Conservation (phyloP, 1,284 basidiomycete genomes). For the Ganoderma multipileum region DNA sequence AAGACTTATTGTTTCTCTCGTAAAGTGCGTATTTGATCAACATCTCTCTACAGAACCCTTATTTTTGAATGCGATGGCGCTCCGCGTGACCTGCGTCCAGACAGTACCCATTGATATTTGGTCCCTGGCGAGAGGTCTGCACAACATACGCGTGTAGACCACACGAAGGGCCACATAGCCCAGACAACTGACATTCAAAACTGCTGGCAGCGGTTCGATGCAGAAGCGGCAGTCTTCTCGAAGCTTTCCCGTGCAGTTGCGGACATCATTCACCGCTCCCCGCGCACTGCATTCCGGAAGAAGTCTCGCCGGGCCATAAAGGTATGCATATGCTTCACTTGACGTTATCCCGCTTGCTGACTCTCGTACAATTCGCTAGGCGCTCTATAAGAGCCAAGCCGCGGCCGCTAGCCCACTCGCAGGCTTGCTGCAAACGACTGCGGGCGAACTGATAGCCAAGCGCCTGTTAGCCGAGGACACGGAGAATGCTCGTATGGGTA, state of each 20-base stretch:
- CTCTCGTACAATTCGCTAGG: slow-evolving; percentile 7
- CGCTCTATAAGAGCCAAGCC: slow-evolving; percentile 4
- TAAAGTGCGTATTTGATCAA: slow-evolving; percentile 50
- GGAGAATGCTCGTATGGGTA: slow-evolving; percentile 26
- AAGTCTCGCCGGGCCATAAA: slow-evolving; percentile 53
- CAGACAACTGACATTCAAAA: slow-evolving; percentile 2
- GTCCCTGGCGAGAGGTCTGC: slow-evolving; percentile 64
- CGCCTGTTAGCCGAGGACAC: not conserved
- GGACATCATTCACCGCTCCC: slow-evolving; percentile 60
- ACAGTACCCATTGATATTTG: slow-evolving; percentile 78
- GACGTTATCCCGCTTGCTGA: not conserved
- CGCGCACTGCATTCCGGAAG: slow-evolving; percentile 51
- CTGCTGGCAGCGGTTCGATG: slow-evolving; percentile 58
- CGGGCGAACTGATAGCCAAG: slow-evolving; percentile 2
- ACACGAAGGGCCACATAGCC: slow-evolving; percentile 8
- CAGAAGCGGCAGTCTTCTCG: slow-evolving; percentile 56
- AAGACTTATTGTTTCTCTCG: slow-evolving; percentile 65
- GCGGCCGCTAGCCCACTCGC: not conserved
- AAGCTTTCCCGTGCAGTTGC: slow-evolving; percentile 59
- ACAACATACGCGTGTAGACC: slow-evolving; percentile 14
- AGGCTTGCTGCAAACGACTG: slow-evolving; percentile 2
- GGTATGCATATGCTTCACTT: slow-evolving; percentile 43
- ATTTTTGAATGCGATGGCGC: not conserved
- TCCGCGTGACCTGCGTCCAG: slow-evolving; percentile 43
- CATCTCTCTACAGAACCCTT: not conserved